Percentiles rank a stretch among this genome's conserved stretches.
phyloP scores from a whole-genome alignment of 345 rosid species.

The Xanthoceras sorbifolium region DNA sequence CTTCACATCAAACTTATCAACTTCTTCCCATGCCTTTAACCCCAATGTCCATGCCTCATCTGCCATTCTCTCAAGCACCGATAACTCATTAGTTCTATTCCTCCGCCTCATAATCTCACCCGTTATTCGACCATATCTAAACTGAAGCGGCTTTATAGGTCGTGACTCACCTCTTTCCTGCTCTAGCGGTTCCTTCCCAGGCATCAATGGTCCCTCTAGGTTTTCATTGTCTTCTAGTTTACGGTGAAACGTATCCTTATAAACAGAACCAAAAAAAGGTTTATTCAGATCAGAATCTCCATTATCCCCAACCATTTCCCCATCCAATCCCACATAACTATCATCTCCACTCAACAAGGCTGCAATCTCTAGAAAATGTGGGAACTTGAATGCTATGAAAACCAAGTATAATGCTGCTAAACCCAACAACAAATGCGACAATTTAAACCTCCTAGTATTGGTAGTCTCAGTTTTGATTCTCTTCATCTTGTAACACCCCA shows the following conservation, averaged over 20 bases:
- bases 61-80: constrained; percentile 78
- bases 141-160: constrained; percentile 58
- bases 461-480: constrained; percentile 67
- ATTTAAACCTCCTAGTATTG: constrained; percentile 63
- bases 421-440: constrained; percentile 73
- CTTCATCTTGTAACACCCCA: constrained; percentile 57
- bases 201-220: constrained; percentile 55
- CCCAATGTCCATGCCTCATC: constrained; percentile 97
- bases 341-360: constrained; percentile 74
- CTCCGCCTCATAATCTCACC: constrained; percentile 73
- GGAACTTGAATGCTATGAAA: constrained; percentile 79
- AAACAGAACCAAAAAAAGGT: constrained; percentile 52
- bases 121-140: constrained; percentile 71
- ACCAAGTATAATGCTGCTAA: constrained; percentile 69
- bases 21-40: constrained; percentile 87
- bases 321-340: constrained; percentile 50
- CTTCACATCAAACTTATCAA: constrained; percentile 50
- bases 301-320: constrained; percentile 37
- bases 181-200: constrained; percentile 48
- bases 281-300: constrained; percentile 60
- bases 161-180: constrained; percentile 34
- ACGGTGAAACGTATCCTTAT: constrained; percentile 64
- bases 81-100: constrained; percentile 62
- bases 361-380: constrained; percentile 72
- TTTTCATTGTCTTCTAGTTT: constrained; percentile 65